Evolutionary conservation across 345 rosid genomes (phyloP).

Genomic region (Gossypium stocksii): DNA sequence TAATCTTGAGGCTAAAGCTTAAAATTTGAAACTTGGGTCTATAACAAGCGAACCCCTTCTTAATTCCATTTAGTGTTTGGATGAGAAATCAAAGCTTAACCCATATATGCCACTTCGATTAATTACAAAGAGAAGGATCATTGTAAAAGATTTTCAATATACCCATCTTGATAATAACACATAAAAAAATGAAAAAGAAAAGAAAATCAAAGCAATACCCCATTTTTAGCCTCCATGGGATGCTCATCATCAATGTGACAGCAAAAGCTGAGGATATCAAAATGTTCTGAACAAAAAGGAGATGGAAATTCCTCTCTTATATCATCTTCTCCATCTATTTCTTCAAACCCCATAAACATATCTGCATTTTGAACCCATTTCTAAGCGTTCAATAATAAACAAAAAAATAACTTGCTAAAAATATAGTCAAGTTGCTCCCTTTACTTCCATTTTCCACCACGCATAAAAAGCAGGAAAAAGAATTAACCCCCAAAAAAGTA

Average conservation of each 20-base stretch:
- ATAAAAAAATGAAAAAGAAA: neutral
- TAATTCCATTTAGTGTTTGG: neutral
- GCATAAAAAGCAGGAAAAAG: neutral
- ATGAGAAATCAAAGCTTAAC: neutral
- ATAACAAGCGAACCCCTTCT: neutral
- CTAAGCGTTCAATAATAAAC: neutral
- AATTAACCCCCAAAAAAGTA: neutral
- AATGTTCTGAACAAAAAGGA: constrained; percentile 85
- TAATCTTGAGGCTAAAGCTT: neutral
- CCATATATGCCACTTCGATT: neutral
- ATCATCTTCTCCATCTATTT: constrained; percentile 81
- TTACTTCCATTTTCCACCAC: neutral
- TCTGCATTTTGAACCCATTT: constrained; percentile 48
- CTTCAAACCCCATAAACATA: constrained; percentile 76
- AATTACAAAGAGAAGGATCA: neutral
- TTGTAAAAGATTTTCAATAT: neutral
- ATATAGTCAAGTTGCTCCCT: neutral
- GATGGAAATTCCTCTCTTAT: constrained; percentile 85
- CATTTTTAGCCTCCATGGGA: constrained; percentile 78
- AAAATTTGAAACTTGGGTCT: neutral
- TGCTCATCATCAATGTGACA: constrained; percentile 93
- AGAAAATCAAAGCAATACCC: constrained; percentile 39
- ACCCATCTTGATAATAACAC: neutral
- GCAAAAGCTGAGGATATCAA: constrained; percentile 84
- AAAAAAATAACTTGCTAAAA: neutral